phyloP scores from a whole-genome alignment of 257 asterid species.

The Solanum clarkiae region DNA sequence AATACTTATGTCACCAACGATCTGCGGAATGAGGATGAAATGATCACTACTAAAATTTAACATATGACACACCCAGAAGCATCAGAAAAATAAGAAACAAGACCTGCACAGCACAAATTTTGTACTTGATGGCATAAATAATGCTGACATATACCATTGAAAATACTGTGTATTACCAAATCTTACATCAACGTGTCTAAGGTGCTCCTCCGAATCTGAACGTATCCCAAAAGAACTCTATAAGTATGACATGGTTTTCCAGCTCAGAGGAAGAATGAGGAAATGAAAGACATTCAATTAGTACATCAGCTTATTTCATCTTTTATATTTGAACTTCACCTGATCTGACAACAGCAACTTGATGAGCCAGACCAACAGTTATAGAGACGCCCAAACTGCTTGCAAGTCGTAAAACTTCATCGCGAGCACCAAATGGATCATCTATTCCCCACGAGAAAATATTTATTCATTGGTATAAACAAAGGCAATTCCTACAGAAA shows the following conservation, averaged over 20 bases:
- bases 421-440: conserved; percentile 68
- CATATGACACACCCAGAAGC: not conserved
- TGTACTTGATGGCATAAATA: not conserved
- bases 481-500: not conserved
- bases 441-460: conserved; percentile 25
- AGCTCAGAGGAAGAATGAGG: conserved; percentile 1
- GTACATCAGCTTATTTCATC: not conserved
- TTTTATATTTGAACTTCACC: conserved; percentile 27
- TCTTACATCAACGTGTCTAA: conserved; percentile 63
- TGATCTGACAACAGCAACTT: conserved; percentile 42
- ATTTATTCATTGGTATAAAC: not conserved
- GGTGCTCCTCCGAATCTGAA: conserved; percentile 52
- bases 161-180: conserved; percentile 21
- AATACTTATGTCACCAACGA: not conserved
- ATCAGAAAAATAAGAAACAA: not conserved
- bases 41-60: not conserved
- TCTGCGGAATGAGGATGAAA: not conserved
- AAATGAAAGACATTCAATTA: not conserved
- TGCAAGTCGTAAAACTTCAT: conserved; percentile 64
- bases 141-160: not conserved
- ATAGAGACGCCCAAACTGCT: conserved; percentile 47
- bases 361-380: conserved; percentile 70
- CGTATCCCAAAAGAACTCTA: conserved; percentile 2
- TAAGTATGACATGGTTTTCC: not conserved
- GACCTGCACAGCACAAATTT: not conserved